A percentile compares a stretch with the other conserved stretches of the same genome.
phyloP scores from a whole-genome alignment of 2,329 filamentous ascomycete genomes.

The Xylaria sp. region DNA sequence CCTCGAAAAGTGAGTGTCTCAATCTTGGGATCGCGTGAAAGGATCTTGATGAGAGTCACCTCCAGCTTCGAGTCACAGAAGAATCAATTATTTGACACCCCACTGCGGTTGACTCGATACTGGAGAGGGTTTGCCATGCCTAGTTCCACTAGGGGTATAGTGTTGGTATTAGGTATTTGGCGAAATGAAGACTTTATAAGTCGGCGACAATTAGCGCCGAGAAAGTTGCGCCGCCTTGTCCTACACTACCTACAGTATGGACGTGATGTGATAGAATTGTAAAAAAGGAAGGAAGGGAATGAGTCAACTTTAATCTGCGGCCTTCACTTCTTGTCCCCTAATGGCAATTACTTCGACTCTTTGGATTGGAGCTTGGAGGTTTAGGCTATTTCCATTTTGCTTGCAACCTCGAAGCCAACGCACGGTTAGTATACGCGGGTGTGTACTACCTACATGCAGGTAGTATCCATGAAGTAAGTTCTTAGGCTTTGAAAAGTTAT shows the following conservation, averaged over 20 bases:
- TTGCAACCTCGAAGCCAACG: neutral
- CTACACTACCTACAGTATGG: neutral
- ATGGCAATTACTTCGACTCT: neutral
- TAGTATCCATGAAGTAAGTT: no score
- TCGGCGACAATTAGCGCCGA: slow-evolving; percentile 1
- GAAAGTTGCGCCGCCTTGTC: neutral
- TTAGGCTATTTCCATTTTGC: slow-evolving; percentile 15
- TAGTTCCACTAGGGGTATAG: neutral
- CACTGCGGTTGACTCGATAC: slow-evolving; percentile 13
- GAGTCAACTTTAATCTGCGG: slow-evolving; percentile 7
- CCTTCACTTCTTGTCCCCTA: neutral
- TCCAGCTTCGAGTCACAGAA: neutral
- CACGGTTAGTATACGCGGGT: neutral
- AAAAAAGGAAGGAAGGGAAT: neutral
- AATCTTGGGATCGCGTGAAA: neutral
- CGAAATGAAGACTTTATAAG: neutral
- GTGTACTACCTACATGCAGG: neutral
- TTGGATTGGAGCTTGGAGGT: neutral
- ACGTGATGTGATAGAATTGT: neutral
- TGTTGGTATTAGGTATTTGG: neutral
- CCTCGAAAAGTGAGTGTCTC: neutral
- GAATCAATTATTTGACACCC: neutral
- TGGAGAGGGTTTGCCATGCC: neutral
- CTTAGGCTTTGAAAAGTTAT: no score
- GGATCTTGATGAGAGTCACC: neutral